phyloP scores from a whole-genome alignment of 305 asterid genomes.

The Fraxinus sp. region DNA sequence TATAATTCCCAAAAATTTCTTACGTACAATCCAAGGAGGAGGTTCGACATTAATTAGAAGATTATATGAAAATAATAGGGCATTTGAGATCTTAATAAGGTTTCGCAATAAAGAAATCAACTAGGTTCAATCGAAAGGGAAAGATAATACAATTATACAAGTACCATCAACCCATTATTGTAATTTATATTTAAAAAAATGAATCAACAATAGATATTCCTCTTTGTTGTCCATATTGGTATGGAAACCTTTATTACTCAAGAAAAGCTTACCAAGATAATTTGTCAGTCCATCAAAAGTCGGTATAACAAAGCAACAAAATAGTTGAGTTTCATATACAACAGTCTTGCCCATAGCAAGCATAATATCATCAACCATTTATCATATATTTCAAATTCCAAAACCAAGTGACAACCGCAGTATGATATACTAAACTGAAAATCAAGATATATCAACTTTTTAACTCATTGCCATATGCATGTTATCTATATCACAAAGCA shows the following conservation, averaged over 20 bases:
- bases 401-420: background rate
- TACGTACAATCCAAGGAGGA: background rate
- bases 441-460: background rate
- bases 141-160: background rate
- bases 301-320: slow-evolving; percentile 41
- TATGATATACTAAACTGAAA: background rate
- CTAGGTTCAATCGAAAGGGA: background rate
- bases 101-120: background rate
- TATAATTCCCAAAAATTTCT: background rate
- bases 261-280: slow-evolving; percentile 70
- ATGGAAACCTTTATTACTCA: background rate
- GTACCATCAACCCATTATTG: background rate
- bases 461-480: background rate
- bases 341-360: background rate
- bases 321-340: slow-evolving; percentile 56
- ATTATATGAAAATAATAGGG: background rate
- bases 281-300: slow-evolving; percentile 76
- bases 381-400: background rate
- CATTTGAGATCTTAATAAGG: background rate
- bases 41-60: background rate
- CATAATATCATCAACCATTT: background rate
- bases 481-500: background rate
- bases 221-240: background rate
- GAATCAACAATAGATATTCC: background rate
- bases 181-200: background rate